Percentiles rank a stretch among this genome's conserved stretches.
Evolutionary conservation across 331 rosid genomes (phyloP).

Genomic region (Rhamnella rubrinervis): DNA sequence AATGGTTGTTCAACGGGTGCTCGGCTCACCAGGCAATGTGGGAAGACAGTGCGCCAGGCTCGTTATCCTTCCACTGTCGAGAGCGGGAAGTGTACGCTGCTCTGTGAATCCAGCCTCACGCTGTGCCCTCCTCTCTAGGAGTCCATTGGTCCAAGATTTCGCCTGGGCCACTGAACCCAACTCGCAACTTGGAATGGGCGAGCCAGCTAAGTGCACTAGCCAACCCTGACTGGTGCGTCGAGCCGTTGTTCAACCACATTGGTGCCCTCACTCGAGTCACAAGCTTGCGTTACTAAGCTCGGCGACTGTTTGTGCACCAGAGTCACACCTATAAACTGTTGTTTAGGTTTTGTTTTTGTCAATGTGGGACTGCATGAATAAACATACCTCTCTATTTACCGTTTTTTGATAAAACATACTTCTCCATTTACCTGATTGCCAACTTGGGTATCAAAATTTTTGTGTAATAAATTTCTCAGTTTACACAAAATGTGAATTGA

Average conservation of each 20-base stretch:
- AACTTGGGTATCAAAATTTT: no score
- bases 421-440: no score
- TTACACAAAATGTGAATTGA: no score
- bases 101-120: conserved; percentile 16
- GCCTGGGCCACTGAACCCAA: background rate
- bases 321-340: background rate
- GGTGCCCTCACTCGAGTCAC: conserved; percentile 5
- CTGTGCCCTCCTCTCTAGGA: background rate
- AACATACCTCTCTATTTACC: no score
- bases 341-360: background rate
- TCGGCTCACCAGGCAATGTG: background rate
- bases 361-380: background rate
- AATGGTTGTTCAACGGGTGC: no score
- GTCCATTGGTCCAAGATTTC: background rate
- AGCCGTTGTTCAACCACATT: background rate
- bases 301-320: background rate
- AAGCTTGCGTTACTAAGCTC: conserved; percentile 1
- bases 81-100: conserved; percentile 6
- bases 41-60: background rate
- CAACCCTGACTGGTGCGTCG: no score
- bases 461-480: no score
- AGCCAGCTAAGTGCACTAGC: background rate
- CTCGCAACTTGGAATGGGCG: conserved; percentile 9
- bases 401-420: no score
- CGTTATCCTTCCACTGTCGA: background rate